Evolutionary conservation across 306 rosid genomes (phyloP).

Genomic region (Glycyrrhiza uralensis): DNA sequence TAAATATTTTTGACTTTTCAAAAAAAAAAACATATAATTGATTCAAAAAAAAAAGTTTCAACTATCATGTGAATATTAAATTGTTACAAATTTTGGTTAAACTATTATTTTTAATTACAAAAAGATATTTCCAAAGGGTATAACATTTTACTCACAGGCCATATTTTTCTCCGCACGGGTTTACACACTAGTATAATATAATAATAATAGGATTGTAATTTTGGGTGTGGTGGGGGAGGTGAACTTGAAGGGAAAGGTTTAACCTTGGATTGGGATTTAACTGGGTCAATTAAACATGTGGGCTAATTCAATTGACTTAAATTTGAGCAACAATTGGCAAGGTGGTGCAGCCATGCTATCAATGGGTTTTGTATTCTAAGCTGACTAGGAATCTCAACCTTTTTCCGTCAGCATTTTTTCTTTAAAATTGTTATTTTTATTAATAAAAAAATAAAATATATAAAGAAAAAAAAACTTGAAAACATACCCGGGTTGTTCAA

Average conservation of each 20-base stretch:
- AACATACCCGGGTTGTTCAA: constrained; percentile 5
- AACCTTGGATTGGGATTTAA: constrained; percentile 40
- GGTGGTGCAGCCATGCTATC: constrained; percentile 81
- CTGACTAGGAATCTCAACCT: constrained; percentile 32
- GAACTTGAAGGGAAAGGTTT: background rate
- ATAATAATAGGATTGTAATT: constrained; percentile 1
- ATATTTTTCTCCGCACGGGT: too few relatives aligned
- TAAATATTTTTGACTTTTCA: too few relatives aligned
- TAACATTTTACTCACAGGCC: too few relatives aligned
- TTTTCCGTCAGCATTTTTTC: constrained; percentile 16
- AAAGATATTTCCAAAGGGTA: too few relatives aligned
- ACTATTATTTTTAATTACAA: too few relatives aligned
- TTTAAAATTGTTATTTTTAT: background rate
- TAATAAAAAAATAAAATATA: too few relatives aligned
- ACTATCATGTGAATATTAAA: too few relatives aligned
- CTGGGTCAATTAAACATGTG: too few relatives aligned
- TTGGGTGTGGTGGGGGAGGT: background rate
- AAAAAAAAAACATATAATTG: too few relatives aligned
- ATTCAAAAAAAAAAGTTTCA: too few relatives aligned
- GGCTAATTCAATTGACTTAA: constrained; percentile 32
- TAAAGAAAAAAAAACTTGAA: background rate
- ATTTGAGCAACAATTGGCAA: constrained; percentile 70
- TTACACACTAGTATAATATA: background rate
- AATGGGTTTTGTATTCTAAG: constrained; percentile 37
- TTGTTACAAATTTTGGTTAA: too few relatives aligned